Conservation (phyloP, 1,139 yeast genomes). For the Lodderomyces orthopsilosis region DNA sequence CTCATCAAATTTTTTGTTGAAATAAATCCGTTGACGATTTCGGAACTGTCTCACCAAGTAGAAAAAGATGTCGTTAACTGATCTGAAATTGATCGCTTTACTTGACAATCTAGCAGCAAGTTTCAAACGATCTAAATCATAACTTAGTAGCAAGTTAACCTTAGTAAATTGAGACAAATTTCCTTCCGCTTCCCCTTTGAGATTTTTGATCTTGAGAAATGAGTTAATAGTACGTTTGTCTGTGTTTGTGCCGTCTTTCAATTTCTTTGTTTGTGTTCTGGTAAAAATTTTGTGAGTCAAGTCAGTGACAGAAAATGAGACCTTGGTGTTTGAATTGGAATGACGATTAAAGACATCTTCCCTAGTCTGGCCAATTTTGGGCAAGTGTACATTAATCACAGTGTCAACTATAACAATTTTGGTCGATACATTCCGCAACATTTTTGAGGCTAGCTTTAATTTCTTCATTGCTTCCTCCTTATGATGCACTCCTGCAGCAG, state of each 20-base stretch:
- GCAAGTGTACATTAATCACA: conserved; percentile 29
- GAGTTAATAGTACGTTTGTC: conserved; percentile 17
- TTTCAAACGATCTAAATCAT: conserved; percentile 22
- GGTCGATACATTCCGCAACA: conserved; percentile 22
- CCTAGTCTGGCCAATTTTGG: conserved; percentile 21
- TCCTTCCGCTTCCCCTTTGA: conserved; percentile 31
- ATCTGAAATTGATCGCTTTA: conserved; percentile 29
- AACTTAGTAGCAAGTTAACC: conserved; percentile 26
- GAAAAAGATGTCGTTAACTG: conserved; percentile 40
- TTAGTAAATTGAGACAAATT: conserved; percentile 31
- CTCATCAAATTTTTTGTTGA: conserved; percentile 25
- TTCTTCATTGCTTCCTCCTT: conserved; percentile 10
- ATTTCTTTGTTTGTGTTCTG: conserved; percentile 12
- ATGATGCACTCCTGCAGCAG: conserved; percentile 14
- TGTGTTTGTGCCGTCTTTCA: background rate
- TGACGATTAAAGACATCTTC: conserved; percentile 26
- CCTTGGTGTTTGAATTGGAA: conserved; percentile 27
- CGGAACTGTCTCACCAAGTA: conserved; percentile 34
- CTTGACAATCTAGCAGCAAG: conserved; percentile 25
- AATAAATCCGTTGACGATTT: conserved; percentile 26
- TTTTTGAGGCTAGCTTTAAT: conserved; percentile 10
- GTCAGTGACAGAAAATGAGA: conserved; percentile 24
- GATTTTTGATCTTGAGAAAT: conserved; percentile 31
- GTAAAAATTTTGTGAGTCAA: conserved; percentile 30
- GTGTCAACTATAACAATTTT: conserved; percentile 35